Base-by-base conservation (phyloP, 371 early-diverging fungal genomes). In the Mucor saturninus region DNA sequence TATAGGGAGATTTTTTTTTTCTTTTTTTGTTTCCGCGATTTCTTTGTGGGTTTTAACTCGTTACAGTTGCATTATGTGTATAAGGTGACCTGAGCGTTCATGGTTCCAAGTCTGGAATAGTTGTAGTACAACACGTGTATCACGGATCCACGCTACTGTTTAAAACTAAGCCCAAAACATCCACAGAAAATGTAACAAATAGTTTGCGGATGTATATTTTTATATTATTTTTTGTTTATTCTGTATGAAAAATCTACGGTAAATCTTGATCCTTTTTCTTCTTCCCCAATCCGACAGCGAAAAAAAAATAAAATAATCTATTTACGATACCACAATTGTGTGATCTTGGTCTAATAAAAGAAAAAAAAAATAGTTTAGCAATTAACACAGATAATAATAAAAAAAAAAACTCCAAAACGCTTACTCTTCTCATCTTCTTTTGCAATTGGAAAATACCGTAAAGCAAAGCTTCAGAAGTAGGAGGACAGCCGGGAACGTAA, bases 401-500 rank as follows among this genome's bases (percentile, higher is more conserved):
- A 49, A 13, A 9, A 11, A 21, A 4, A 26, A 40, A 54, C 28
- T 13, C 13, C 21, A 26, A 42, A 32, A 21, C 3, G 72, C 77
- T 76, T 75, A 83, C 84, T 74, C 83, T 80, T 75, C 93, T 85
- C 85, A 98, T 96, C 90, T 98, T 98, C 87, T 96, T 96, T 70
- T 97, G 98, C 49, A 98, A 85, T 84, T 97, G 97, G 75, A 98
- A 84, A 62, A 98, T 93, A 72, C 98, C 98, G 75, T 96, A 98
- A 74, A 98, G 74, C 63, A 97, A 80, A 13, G 97, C 98, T 74
- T 97, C 97, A 48, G 98, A 94, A 15, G 97, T 97, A 54, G 98
- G 98, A 67, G 98, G 98, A 78, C 98, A 98, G 15, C 98, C 98
- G 45, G 98, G 98, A 32, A 98, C 98, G 68, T 98, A 98, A 53